phyloP scores from a whole-genome alignment of 106 monocot species.

The Xerophyta viscosa region DNA sequence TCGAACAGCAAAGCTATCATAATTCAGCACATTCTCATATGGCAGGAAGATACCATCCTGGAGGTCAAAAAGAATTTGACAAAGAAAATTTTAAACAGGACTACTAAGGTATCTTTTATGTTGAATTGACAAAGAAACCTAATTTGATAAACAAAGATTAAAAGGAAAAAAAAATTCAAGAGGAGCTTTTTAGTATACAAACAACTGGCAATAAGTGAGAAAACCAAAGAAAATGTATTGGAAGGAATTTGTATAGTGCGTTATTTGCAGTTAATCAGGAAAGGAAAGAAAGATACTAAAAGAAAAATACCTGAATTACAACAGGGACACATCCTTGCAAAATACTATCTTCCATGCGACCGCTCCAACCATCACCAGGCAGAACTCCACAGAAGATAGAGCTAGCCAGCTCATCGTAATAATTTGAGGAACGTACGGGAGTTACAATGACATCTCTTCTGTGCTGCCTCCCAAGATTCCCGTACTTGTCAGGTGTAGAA shows the following conservation, averaged over 20 bases:
- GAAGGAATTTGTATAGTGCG: neutral
- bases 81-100: neutral
- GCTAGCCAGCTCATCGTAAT: conserved; percentile 53
- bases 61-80: too few species aligned
- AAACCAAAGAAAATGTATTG: too few species aligned
- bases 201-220: too few species aligned
- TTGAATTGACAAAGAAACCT: too few species aligned
- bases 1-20: conserved; percentile 72
- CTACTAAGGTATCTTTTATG: neutral
- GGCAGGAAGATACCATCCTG: conserved; percentile 95
- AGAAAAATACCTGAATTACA: conserved; percentile 66
- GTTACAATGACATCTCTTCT: conserved; percentile 62
- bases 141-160: too few species aligned
- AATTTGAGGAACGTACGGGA: conserved; percentile 39
- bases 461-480: conserved; percentile 75
- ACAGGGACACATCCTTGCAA: conserved; percentile 89
- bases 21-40: conserved; percentile 86
- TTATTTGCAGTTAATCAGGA: neutral
- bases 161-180: too few species aligned
- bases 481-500: conserved; percentile 77
- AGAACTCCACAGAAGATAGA: conserved; percentile 94
- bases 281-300: neutral
- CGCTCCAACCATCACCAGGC: conserved; percentile 95
- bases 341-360: conserved; percentile 90
- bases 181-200: too few species aligned